phyloP scores from a whole-genome alignment of 768 basidiomycete genomes.

The Nidularia sp. region DNA sequence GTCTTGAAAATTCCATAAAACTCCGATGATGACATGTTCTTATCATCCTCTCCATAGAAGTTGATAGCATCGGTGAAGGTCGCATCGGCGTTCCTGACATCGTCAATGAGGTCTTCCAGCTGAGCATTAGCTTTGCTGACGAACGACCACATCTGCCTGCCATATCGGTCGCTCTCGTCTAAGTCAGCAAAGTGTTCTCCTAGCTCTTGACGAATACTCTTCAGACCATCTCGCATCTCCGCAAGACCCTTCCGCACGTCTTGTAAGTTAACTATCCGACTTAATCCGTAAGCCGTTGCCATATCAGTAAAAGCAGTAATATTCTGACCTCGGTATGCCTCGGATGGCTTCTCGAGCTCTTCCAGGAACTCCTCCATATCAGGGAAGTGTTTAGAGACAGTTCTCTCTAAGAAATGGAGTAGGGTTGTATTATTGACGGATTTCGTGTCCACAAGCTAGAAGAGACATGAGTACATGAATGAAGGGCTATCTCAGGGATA shows the following conservation, averaged over 20 bases:
- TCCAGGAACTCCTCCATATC: conserved; percentile 85
- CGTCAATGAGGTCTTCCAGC: conserved; percentile 81
- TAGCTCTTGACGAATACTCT: conserved; percentile 75
- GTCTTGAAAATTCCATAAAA: conserved; percentile 98
- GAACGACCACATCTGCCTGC: conserved; percentile 91
- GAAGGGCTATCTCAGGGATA: conserved; percentile 5
- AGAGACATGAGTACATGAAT: background rate
- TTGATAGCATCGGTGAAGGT: conserved; percentile 81
- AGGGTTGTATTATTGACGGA: conserved; percentile 92
- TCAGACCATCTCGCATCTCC: conserved; percentile 75
- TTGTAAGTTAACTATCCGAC: conserved; percentile 80
- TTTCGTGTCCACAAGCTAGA: conserved; percentile 93
- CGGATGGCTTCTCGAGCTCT: conserved; percentile 84
- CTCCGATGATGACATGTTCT: conserved; percentile 79
- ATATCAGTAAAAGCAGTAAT: background rate
- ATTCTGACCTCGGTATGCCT: conserved; percentile 81
- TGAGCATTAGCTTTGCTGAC: conserved; percentile 69
- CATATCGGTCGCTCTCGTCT: conserved; percentile 72
- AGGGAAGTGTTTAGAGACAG: conserved; percentile 82
- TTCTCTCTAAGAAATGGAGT: conserved; percentile 90
- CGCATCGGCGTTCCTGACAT: conserved; percentile 81
- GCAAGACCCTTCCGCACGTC: conserved; percentile 76
- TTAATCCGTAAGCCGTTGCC: conserved; percentile 9
- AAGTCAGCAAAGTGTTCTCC: conserved; percentile 75
- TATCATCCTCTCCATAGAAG: conserved; percentile 93